Base-by-base conservation (phyloP, 106 monocot genomes). In the Hemerocallis citrina region DNA sequence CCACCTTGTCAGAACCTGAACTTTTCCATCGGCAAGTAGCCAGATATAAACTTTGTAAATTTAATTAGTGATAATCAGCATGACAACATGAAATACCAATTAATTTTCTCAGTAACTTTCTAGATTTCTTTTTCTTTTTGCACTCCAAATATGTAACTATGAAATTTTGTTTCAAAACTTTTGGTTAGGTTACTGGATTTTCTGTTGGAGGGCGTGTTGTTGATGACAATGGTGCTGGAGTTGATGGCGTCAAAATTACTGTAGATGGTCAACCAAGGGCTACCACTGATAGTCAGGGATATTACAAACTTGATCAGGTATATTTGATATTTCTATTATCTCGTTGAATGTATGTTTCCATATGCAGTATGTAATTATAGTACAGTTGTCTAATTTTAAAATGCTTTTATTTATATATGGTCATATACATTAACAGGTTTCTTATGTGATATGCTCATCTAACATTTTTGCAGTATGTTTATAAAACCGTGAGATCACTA, bases 271-370 rank as follows among this genome's bases (percentile, higher is more conserved):
- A 84, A 52, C 43, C 72, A 25, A 84, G 70, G 77, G 70, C 77
- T 21, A 50, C 62, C 37, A 92, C 92, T 59, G 88, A 98, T 74
- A 65, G 31, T 63, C 70, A 80, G 38, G 98, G 98, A 57, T 75
- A 70, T 61, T 98, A 98, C 74, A 98, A 85, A 61, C 88, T 98
- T 71, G 92, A 98, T 71, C 98, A 98, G 80, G 96, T 96, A 74
- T 51, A 14, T 0, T 17, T 59, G 90, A 74, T 51, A 14, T 0
- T 17, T 59, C 36, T 58, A 12, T 39, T 40, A 22, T 32, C 5
- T 5, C 54, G 32, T 32, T 15, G 54, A 7, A 54, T 32, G 28
- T 27, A 24, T 52, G 13, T 29, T 25, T 52, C 25, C 1, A 52
- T 27, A 16, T 52, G 8, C 3, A 27, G 12, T 27, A 52, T 13